Conservation (phyloP, 768 basidiomycete genomes). For the Serendipita sp. region DNA sequence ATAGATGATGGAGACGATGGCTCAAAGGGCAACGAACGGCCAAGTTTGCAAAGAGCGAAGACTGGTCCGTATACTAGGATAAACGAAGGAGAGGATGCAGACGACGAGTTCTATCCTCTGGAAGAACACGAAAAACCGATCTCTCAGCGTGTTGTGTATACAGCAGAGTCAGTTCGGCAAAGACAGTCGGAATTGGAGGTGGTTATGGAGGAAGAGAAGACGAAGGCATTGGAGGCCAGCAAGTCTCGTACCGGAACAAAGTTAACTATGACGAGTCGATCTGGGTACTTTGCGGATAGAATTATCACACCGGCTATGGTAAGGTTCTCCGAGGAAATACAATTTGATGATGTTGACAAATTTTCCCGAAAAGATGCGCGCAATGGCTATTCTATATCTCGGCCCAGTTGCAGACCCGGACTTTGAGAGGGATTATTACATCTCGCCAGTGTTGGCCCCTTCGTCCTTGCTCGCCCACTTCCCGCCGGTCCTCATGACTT, state of each 20-base stretch:
- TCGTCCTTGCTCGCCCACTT: slow-evolving; percentile 72
- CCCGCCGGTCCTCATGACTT: slow-evolving; percentile 85
- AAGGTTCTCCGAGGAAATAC: slow-evolving; percentile 18
- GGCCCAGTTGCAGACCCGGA: slow-evolving; percentile 89
- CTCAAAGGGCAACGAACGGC: slow-evolving; percentile 12
- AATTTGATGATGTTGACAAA: slow-evolving; percentile 2
- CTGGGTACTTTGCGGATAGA: slow-evolving; percentile 84
- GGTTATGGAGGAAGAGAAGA: slow-evolving; percentile 16
- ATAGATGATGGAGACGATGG: slow-evolving; percentile 24
- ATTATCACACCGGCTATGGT: slow-evolving; percentile 96
- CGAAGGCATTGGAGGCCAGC: slow-evolving; percentile 17
- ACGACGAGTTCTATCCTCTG: slow-evolving; percentile 29
- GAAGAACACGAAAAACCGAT: slow-evolving; percentile 64
- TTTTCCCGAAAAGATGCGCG: slow-evolving; percentile 67
- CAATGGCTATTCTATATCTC: slow-evolving; percentile 96
- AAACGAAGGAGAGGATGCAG: slow-evolving; percentile 34
- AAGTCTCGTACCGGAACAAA: slow-evolving; percentile 54
- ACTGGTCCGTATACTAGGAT: slow-evolving; percentile 22
- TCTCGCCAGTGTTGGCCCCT: slow-evolving; percentile 89
- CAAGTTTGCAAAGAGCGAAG: background rate
- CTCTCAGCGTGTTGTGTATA: slow-evolving; percentile 48
- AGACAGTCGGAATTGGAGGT: slow-evolving; percentile 2
- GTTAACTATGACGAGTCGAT: slow-evolving; percentile 87
- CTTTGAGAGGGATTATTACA: slow-evolving; percentile 86
- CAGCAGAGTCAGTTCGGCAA: slow-evolving; percentile 15